Evolutionary conservation across 2,329 filamentous ascomycete species (phyloP).

Genomic region (Curvularia verruculosa): DNA sequence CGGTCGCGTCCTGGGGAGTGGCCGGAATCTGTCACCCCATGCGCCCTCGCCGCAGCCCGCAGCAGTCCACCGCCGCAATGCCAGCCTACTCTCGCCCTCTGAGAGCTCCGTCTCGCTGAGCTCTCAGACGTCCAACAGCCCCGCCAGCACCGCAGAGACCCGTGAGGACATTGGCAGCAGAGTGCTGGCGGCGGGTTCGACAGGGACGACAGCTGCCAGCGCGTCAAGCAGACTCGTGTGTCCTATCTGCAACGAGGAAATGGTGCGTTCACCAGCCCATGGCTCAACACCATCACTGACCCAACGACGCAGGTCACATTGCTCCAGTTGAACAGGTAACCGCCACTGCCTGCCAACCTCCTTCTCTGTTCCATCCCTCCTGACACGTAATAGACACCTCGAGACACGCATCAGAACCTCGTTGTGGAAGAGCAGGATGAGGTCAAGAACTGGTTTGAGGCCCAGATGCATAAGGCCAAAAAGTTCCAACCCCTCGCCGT

Average conservation of each 20-base stretch:
- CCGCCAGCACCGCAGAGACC: slow-evolving; percentile 70
- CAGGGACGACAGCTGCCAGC: slow-evolving; percentile 59
- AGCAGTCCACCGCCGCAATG: slow-evolving; percentile 47
- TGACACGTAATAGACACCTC: slow-evolving; percentile 64
- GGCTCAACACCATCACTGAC: slow-evolving; percentile 5
- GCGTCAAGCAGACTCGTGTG: slow-evolving; percentile 77
- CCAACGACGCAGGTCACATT: slow-evolving; percentile 73
- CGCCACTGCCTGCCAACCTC: background rate
- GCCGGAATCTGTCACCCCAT: slow-evolving; percentile 77
- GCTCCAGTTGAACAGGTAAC: slow-evolving; percentile 76
- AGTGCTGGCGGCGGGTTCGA: slow-evolving; percentile 72
- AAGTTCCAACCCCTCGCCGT: slow-evolving; percentile 89
- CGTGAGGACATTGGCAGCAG: slow-evolving; percentile 79
- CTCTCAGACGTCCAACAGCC: slow-evolving; percentile 75
- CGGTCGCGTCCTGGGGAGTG: slow-evolving; percentile 87
- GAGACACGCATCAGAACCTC: slow-evolving; percentile 91
- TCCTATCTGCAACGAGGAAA: slow-evolving; percentile 98
- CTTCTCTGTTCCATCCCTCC: slow-evolving; percentile 22
- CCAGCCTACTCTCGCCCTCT: slow-evolving; percentile 64
- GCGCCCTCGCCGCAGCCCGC: slow-evolving; percentile 48
- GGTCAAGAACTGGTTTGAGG: slow-evolving; percentile 96
- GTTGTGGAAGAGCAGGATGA: slow-evolving; percentile 89
- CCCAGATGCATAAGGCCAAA: slow-evolving; percentile 91
- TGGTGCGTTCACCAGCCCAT: slow-evolving; percentile 65
- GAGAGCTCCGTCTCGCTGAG: slow-evolving; percentile 78